Conservation (phyloP, 306 rosid species). For the Astragalus glycyphyllos region DNA sequence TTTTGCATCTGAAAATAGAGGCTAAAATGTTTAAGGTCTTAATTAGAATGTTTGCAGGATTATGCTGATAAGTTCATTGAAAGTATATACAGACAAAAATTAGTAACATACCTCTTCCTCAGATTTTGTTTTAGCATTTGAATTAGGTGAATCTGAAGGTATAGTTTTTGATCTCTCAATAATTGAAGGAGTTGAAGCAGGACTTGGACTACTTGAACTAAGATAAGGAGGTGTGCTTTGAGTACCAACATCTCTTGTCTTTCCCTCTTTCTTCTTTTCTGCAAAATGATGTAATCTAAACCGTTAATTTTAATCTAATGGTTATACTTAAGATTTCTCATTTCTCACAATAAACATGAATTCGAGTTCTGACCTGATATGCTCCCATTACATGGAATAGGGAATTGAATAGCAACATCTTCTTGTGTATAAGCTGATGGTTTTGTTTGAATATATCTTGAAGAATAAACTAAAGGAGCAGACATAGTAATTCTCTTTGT, state of each 20-base stretch:
- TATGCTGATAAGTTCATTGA: not conserved
- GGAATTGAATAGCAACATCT: conserved; percentile 50
- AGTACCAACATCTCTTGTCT: conserved; percentile 84
- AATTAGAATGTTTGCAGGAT: not conserved
- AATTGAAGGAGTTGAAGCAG: conserved; percentile 85
- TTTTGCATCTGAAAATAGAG: conserved; percentile 6
- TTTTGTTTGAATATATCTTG: conserved; percentile 59
- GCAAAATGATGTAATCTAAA: not conserved
- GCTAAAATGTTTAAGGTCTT: conserved; percentile 12
- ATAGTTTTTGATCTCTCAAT: conserved; percentile 61
- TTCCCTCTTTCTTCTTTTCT: conserved; percentile 72
- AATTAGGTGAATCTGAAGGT: conserved; percentile 59
- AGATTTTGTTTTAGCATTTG: conserved; percentile 61
- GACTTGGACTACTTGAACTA: conserved; percentile 78
- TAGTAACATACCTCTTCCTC: conserved; percentile 63
- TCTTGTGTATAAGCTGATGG: conserved; percentile 52
- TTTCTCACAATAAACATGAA: no score
- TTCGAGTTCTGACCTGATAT: no score
- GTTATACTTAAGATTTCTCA: no score
- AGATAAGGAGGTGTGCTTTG: conserved; percentile 81
- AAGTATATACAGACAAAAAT: not conserved
- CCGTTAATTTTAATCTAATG: no score
- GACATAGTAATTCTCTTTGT: conserved; percentile 78
- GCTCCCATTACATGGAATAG: conserved; percentile 61
- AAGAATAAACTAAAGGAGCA: conserved; percentile 76